Percentiles rank a stretch among this genome's conserved stretches.
These are phyloP conservation scores for Agapanthus africanus DNA, from an alignment of 106 monocot species.

Conservation along the genomic window DNA sequence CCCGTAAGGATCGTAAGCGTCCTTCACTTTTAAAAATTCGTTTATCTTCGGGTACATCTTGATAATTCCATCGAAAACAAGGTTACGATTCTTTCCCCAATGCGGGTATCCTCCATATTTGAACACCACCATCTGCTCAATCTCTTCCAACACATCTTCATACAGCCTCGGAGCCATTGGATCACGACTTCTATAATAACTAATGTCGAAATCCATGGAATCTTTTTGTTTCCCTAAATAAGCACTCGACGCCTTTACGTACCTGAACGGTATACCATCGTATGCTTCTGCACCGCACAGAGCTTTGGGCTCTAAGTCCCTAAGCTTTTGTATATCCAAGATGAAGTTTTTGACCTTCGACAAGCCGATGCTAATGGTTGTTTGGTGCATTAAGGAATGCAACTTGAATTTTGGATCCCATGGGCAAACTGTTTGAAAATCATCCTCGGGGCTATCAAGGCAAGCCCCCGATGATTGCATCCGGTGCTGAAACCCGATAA, in stretches of 20 bases:
- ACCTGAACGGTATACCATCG: conserved; percentile 40
- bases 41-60: conserved; percentile 24
- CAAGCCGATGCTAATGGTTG: conserved; percentile 35
- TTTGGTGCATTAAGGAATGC: conserved; percentile 31
- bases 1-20: conserved; percentile 36
- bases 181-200: conserved; percentile 47
- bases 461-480: conserved; percentile 52
- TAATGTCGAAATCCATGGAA: conserved; percentile 18
- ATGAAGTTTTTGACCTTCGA: conserved; percentile 45
- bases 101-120: conserved; percentile 42
- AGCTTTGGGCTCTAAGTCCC: conserved; percentile 21
- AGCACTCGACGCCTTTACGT: conserved; percentile 35
- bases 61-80: conserved; percentile 40
- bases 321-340: conserved; percentile 39
- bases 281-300: conserved; percentile 47
- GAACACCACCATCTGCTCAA: conserved; percentile 76
- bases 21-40: conserved; percentile 39
- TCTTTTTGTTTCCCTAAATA: conserved; percentile 39
- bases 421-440: conserved; percentile 30
- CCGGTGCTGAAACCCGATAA: conserved; percentile 43
- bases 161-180: conserved; percentile 35
- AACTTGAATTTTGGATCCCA: conserved; percentile 47
- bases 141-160: conserved; percentile 60
- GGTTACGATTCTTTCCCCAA: conserved; percentile 4
- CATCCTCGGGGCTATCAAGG: conserved; percentile 30